Evolutionary conservation across 1,284 basidiomycete genomes (phyloP).

Genomic region (Irpex lacteus): DNA sequence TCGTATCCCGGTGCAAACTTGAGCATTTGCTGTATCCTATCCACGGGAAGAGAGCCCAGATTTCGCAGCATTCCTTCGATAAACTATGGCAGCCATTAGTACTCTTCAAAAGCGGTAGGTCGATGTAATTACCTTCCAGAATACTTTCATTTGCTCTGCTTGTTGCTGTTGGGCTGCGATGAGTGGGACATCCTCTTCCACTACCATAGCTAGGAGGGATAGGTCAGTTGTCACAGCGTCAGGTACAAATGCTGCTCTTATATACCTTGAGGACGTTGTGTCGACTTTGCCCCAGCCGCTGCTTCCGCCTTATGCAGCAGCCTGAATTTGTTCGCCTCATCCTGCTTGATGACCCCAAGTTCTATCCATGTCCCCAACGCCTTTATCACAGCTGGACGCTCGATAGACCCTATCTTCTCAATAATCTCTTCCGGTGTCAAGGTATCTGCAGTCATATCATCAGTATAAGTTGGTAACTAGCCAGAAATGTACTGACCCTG

Average conservation of each 20-base stretch:
- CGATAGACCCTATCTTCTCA: conserved; percentile 59
- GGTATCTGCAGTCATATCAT: conserved; percentile 41
- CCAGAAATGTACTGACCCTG: conserved; percentile 42
- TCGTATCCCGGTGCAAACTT: conserved; percentile 80
- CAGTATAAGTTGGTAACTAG: background rate
- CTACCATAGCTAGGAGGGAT: conserved; percentile 21
- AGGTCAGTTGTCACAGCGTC: background rate
- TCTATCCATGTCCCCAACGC: conserved; percentile 84
- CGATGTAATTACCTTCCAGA: conserved; percentile 68
- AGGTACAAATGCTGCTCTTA: background rate
- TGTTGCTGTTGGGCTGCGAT: conserved; percentile 70
- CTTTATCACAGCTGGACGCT: conserved; percentile 61
- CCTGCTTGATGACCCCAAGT: conserved; percentile 75
- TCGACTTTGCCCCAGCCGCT: conserved; percentile 12
- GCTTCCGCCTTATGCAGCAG: conserved; percentile 64
- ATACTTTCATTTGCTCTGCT: conserved; percentile 80
- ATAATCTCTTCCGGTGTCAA: conserved; percentile 73
- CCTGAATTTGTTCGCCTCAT: conserved; percentile 52
- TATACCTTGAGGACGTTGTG: conserved; percentile 8
- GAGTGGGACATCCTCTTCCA: conserved; percentile 50
- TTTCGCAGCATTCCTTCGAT: conserved; percentile 86
- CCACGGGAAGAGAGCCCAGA: conserved; percentile 66
- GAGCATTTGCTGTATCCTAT: conserved; percentile 82
- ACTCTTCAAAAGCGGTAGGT: background rate
- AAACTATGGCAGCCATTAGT: conserved; percentile 45